These are phyloP conservation scores for Trichosporon coremiiforme DNA, from an alignment of 1,284 basidiomycete genomes.

Conservation along the genomic window DNA sequence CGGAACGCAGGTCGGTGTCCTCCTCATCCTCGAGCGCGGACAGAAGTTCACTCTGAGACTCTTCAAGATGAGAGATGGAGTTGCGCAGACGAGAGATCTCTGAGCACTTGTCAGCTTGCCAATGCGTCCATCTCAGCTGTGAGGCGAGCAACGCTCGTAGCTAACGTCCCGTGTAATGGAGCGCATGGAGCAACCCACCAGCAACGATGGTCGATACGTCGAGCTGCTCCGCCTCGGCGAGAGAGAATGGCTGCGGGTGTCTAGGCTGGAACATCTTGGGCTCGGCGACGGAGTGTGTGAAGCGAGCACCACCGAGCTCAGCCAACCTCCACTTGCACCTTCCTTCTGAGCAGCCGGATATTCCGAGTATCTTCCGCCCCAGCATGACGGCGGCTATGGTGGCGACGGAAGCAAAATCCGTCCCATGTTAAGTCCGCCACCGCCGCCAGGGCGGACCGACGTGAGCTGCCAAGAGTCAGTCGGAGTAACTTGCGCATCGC, in stretches of 20 bases:
- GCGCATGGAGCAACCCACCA: constrained; percentile 58
- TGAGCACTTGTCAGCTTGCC: constrained; percentile 48
- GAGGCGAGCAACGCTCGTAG: too few relatives aligned
- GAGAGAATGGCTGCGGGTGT: constrained; percentile 73
- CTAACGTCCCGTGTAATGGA: too few relatives aligned
- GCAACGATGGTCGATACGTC: constrained; percentile 70
- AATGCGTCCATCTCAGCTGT: neutral
- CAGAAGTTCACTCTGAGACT: constrained; percentile 66
- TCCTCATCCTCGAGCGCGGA: constrained; percentile 56
- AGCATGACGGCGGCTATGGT: neutral
- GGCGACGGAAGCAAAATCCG: neutral
- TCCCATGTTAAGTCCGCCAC: constrained; percentile 4
- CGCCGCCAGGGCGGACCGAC: constrained; percentile 8
- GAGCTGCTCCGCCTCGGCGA: constrained; percentile 66
- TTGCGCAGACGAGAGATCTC: constrained; percentile 76
- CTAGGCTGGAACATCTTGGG: constrained; percentile 54
- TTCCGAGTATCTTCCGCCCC: neutral
- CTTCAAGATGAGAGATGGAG: constrained; percentile 66
- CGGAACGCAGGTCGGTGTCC: constrained; percentile 58
- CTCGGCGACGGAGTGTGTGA: neutral
- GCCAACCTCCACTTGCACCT: neutral
- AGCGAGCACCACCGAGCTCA: neutral
- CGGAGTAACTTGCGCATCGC: neutral
- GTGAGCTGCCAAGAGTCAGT: neutral
- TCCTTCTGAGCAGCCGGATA: neutral